Base-by-base conservation (phyloP, 2,329 filamentous ascomycete species). In the Pseudocercospora vitis region DNA sequence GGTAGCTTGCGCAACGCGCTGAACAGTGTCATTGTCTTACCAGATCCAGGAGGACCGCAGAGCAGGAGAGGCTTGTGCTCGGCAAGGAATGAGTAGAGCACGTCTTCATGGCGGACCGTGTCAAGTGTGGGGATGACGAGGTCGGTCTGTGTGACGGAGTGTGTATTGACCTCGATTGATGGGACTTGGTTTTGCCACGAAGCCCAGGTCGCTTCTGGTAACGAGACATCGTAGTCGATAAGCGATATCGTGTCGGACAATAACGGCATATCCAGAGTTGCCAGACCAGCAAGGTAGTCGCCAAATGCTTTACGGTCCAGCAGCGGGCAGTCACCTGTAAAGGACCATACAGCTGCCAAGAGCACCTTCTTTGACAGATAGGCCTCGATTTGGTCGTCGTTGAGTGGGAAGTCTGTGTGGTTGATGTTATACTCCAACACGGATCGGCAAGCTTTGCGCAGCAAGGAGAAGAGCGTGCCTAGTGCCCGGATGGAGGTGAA, bases 11-110 rank as follows among this genome's bases (percentile, higher is more conserved):
- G 87, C 50, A 99, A 83, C 28, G 94, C 94, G 70, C 92, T 96
- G 78, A 99, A 99, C 9, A 99, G 78, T 8, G 94, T 99, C 94
- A 99, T 99, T 3, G 94, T 99, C 78, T 99, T 99, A 79, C 94
- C 94, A 48, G 94, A 99, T 76, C 94, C 94, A 54, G 94, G 94
- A 69, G 94, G 95, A 72, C 94, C 95, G 70, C 94, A 99, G 12
- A 99, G 86, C 48, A 99, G 78, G 14, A 99, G 79, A 9, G 95
- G 94, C 76, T 99, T 99, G 71, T 99, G 94, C 71, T 99, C 94
- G 12, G 95, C 94, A 39, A 99, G 83, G 94, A 94, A 99, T 3
- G 95, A 99, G 77, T 99, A 99, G 12, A 99, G 80, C n/a, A 99
- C 89, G 73, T 97, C 94, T 72, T 99, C 94, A 65, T 99, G 94